phyloP scores from a whole-genome alignment of 768 basidiomycete species.

The Coprinellus micaceus region DNA sequence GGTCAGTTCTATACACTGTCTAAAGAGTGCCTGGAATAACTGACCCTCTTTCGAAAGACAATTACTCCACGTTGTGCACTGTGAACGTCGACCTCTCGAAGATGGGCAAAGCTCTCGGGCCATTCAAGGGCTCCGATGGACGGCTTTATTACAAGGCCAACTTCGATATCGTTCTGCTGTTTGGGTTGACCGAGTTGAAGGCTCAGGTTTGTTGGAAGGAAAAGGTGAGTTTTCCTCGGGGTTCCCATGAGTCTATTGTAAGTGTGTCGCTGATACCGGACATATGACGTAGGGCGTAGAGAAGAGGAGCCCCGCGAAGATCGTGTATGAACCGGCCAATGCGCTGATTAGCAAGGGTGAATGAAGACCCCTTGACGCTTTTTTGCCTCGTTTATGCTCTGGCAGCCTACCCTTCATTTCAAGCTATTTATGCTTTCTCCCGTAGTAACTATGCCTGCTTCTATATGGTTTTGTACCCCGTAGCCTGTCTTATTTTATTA shows the following conservation, averaged over 20 bases:
- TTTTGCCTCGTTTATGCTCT: too few species aligned
- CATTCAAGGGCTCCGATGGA: conserved; percentile 7
- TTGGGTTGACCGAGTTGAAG: conserved; percentile 12
- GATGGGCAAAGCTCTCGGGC: conserved; percentile 9
- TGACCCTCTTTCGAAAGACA: conserved; percentile 14
- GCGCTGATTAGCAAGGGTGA: too few species aligned
- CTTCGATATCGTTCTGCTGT: conserved; percentile 13
- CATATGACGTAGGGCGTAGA: neutral
- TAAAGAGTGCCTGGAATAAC: too few species aligned
- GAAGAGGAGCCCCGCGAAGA: conserved; percentile 3
- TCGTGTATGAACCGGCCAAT: conserved; percentile 8
- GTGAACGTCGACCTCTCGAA: conserved; percentile 19
- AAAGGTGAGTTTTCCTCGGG: neutral
- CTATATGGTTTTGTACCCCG: too few species aligned
- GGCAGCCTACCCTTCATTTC: too few species aligned
- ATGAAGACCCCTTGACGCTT: too few species aligned
- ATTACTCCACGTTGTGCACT: conserved; percentile 21
- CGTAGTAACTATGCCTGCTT: too few species aligned
- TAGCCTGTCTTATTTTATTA: too few species aligned
- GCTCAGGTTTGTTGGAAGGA: conserved; percentile 11
- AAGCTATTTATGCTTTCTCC: too few species aligned
- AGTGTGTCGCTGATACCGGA: neutral
- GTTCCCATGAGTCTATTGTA: neutral
- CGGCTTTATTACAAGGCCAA: conserved; percentile 12
- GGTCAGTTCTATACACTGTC: too few species aligned